Percentiles rank a stretch among this genome's conserved stretches.
Evolutionary conservation across 2,329 filamentous ascomycete genomes (phyloP).

Genomic region (Immersiporthe knoxdaviesiana): DNA sequence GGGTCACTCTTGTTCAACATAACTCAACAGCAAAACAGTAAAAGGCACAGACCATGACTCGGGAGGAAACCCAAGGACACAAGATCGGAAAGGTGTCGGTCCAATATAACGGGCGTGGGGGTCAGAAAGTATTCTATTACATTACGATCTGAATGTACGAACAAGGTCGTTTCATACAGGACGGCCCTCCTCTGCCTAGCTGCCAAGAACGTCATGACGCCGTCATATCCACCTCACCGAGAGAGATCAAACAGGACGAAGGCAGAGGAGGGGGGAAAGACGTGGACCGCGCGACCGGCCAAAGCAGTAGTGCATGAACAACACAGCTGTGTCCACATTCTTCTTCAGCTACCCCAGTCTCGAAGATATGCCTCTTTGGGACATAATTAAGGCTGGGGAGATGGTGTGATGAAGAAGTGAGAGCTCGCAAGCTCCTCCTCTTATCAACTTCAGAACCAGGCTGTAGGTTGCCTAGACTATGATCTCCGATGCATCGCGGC

Average conservation of each 20-base stretch:
- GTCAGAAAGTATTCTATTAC: not conserved
- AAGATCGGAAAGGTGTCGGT: not conserved
- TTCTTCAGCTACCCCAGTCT: too few relatives aligned
- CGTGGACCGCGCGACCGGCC: too few relatives aligned
- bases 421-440: not conserved
- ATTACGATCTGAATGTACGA: not conserved
- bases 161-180: too few relatives aligned
- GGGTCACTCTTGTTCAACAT: not conserved
- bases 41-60: not conserved
- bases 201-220: too few relatives aligned
- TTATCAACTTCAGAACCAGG: not conserved
- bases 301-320: too few relatives aligned
- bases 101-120: not conserved
- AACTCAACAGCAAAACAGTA: not conserved
- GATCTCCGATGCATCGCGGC: not conserved
- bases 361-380: not conserved
- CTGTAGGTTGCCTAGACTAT: not conserved
- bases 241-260: too few relatives aligned
- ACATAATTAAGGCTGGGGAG: not conserved
- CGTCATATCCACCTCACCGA: too few relatives aligned
- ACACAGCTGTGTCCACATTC: too few relatives aligned
- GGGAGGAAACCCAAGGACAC: not conserved
- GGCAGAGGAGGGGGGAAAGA: too few relatives aligned
- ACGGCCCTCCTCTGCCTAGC: not conserved
- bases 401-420: not conserved